Evolutionary conservation across 1,139 yeast species (phyloP).

Genomic region (Wickerhamomyces sp.): DNA sequence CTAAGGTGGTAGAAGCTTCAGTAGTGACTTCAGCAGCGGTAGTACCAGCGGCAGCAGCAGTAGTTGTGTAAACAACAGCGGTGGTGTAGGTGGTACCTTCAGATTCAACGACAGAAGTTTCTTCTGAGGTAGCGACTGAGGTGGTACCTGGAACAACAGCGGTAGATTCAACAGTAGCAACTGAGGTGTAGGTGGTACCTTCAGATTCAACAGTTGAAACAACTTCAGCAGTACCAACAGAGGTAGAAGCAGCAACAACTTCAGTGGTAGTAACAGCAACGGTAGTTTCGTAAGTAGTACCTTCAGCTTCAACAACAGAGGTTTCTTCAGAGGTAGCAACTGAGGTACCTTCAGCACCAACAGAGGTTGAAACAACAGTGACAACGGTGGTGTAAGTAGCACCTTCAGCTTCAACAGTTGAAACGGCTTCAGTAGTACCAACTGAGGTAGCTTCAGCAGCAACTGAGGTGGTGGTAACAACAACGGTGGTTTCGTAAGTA

Average conservation of each 20-base stretch:
- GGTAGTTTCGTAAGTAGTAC: not conserved
- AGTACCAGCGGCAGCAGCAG: constrained; percentile 4
- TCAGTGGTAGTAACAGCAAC: constrained; percentile 1
- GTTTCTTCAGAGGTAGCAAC: not conserved
- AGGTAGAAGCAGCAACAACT: constrained; percentile 1
- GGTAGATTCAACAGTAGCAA: not conserved
- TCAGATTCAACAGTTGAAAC: no score
- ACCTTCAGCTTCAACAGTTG: not conserved
- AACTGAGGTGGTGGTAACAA: not conserved
- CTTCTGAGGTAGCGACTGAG: not conserved
- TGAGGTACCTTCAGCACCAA: not conserved
- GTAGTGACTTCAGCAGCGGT: constrained; percentile 1
- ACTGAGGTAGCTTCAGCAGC: not conserved
- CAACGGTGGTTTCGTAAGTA: not conserved
- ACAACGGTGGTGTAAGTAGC: not conserved
- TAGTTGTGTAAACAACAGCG: constrained; percentile 1
- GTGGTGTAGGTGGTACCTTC: not conserved
- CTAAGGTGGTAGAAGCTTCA: constrained; percentile 1
- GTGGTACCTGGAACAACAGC: not conserved
- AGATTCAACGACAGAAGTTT: not conserved
- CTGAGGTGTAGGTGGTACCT: not conserved
- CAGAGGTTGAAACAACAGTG: not conserved
- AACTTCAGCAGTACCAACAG: constrained; percentile 1
- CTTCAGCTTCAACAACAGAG: not conserved
- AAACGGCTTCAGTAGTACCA: not conserved